Conservation (phyloP, 805 yeast species). For the Cyberlindnera nakhonratchasimensis region DNA sequence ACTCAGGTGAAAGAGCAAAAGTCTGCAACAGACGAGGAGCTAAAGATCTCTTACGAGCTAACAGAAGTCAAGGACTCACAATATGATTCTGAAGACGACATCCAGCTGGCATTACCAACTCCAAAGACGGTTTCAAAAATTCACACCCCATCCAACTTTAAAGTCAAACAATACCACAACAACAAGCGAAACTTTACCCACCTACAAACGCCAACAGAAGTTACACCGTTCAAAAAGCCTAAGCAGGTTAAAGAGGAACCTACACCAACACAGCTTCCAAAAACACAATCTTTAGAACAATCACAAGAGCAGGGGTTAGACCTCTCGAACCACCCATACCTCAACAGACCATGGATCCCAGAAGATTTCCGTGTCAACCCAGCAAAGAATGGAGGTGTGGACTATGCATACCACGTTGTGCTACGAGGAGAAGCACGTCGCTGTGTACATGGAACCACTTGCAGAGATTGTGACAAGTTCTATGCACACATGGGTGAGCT, state of each 20-base stretch:
- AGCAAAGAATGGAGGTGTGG: conserved; percentile 24
- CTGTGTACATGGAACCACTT: conserved; percentile 35
- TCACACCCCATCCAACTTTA: conserved; percentile 13
- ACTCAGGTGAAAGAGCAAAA: conserved; percentile 8
- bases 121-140: conserved; percentile 10
- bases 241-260: conserved; percentile 3
- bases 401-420: conserved; percentile 34
- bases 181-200: conserved; percentile 1
- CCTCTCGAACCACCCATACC: conserved; percentile 17
- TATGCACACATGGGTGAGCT: conserved; percentile 30
- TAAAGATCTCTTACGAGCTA: background rate
- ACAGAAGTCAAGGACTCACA: conserved; percentile 17
- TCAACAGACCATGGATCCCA: conserved; percentile 34
- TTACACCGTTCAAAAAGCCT: conserved; percentile 19
- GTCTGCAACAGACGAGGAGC: conserved; percentile 1
- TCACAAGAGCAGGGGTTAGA: conserved; percentile 7
- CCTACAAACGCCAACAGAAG: conserved; percentile 19
- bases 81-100: conserved; percentile 10
- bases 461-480: conserved; percentile 33
- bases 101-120: conserved; percentile 7
- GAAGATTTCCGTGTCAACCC: conserved; percentile 39
- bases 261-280: background rate
- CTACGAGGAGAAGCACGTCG: conserved; percentile 32
- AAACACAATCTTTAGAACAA: background rate
- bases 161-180: background rate